Percentiles rank a stretch among this genome's conserved stretches.
Conservation (phyloP, 306 rosid genomes). For the Astragalus glycyphyllos region DNA sequence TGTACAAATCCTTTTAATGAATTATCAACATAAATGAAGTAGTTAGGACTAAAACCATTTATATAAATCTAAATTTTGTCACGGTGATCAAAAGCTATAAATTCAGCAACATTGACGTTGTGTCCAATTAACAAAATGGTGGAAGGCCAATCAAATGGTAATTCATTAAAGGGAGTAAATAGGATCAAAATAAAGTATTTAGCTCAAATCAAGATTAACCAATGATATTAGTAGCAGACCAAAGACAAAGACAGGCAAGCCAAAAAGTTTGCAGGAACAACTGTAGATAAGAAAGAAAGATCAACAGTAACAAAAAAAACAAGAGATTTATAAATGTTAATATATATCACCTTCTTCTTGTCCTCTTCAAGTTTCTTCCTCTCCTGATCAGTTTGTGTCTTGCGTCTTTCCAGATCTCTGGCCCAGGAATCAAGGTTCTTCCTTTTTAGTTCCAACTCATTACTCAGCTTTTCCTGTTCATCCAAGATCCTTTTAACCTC, state of each 20-base stretch:
- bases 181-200: conserved; percentile 1
- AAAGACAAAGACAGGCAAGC: background rate
- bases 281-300: background rate
- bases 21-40: conserved; percentile 12
- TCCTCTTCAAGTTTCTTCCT: conserved; percentile 91
- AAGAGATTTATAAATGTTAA: background rate
- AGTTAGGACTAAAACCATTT: conserved; percentile 7
- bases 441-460: conserved; percentile 78
- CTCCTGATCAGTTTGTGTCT: conserved; percentile 84
- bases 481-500: conserved; percentile 73
- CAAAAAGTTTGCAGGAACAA: conserved; percentile 15
- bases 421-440: conserved; percentile 85
- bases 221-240: conserved; percentile 5
- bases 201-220: conserved; percentile 20
- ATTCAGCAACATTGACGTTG: conserved; percentile 15
- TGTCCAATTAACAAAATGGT: conserved; percentile 17
- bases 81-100: background rate
- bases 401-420: conserved; percentile 82
- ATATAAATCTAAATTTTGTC: conserved; percentile 16
- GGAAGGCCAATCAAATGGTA: conserved; percentile 15
- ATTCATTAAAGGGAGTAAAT: conserved; percentile 10
- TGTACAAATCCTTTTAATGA: background rate
- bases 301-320: background rate
- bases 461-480: conserved; percentile 79
- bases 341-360: conserved; percentile 66